These are phyloP conservation scores for Colletotrichum sp. DNA, from an alignment of 2,329 filamentous ascomycete species.

Conservation along the genomic window DNA sequence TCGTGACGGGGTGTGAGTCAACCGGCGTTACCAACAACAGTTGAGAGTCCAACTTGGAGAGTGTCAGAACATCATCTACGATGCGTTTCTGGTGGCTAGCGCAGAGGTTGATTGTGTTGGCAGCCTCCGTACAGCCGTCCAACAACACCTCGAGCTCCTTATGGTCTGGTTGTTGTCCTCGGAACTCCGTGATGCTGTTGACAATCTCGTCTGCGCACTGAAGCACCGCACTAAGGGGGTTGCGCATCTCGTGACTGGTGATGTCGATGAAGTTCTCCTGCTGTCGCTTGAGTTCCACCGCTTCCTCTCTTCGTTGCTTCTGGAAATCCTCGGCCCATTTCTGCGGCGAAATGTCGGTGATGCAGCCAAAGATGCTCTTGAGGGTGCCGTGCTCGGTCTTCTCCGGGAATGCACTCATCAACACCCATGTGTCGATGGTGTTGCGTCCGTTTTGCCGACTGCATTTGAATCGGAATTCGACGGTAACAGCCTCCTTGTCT, in stretches of 20 bases:
- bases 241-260: constrained; percentile 78
- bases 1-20: constrained; percentile 70
- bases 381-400: constrained; percentile 67
- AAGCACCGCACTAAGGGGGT: constrained; percentile 75
- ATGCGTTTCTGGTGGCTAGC: constrained; percentile 80
- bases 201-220: constrained; percentile 79
- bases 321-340: constrained; percentile 86
- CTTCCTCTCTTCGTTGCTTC: constrained; percentile 78
- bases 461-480: constrained; percentile 78
- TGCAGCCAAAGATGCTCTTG: constrained; percentile 79
- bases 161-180: constrained; percentile 31
- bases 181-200: constrained; percentile 51
- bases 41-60: constrained; percentile 74
- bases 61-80: constrained; percentile 70
- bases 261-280: constrained; percentile 78
- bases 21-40: constrained; percentile 74
- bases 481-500: constrained; percentile 67
- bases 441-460: constrained; percentile 66
- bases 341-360: constrained; percentile 85
- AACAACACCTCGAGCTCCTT: constrained; percentile 53
- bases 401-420: constrained; percentile 80
- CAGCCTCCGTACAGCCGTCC: constrained; percentile 70
- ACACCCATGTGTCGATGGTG: constrained; percentile 74
- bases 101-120: constrained; percentile 82
- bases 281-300: constrained; percentile 78